A percentile compares a stretch with the other conserved stretches of the same genome.
These are phyloP conservation scores for Fusarium staphyleae DNA, from an alignment of 2,329 filamentous ascomycete genomes.

Conservation along the genomic window DNA sequence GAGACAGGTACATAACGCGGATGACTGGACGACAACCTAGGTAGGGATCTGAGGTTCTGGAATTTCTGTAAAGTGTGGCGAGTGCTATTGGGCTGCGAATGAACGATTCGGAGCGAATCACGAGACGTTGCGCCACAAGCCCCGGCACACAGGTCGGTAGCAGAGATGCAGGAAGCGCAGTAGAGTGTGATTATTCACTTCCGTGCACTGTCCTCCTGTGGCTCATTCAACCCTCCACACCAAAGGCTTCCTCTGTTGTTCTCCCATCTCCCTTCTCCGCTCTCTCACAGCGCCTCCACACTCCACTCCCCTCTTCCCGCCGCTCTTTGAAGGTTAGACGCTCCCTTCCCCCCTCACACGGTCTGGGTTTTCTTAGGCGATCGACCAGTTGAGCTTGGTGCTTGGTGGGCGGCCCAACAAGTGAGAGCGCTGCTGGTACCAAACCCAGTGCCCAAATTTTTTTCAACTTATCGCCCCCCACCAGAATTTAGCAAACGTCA, in stretches of 20 bases:
- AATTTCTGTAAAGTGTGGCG: constrained; percentile 35
- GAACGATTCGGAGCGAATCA: constrained; percentile 24
- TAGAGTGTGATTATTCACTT: not conserved
- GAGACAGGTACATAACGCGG: not conserved
- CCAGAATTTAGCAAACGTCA: constrained; percentile 51
- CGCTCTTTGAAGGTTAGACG: constrained; percentile 13
- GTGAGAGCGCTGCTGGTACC: constrained; percentile 33
- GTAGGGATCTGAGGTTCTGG: constrained; percentile 30
- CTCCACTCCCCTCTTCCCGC: constrained; percentile 18
- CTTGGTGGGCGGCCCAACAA: constrained; percentile 45
- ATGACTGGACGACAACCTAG: constrained; percentile 13
- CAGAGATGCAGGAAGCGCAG: constrained; percentile 1
- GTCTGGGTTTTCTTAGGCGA: constrained; percentile 36
- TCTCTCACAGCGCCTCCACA: constrained; percentile 36
- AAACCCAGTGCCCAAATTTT: constrained; percentile 47
- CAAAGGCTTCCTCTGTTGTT: constrained; percentile 26
- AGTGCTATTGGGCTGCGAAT: constrained; percentile 31
- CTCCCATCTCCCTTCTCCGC: constrained; percentile 33
- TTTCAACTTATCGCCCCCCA: constrained; percentile 49
- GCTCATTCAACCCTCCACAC: constrained; percentile 13
- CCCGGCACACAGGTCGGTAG: constrained; percentile 5
- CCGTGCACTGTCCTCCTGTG: constrained; percentile 27
- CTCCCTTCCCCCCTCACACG: constrained; percentile 30
- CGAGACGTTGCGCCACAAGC: constrained; percentile 28
- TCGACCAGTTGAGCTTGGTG: constrained; percentile 41